Base-by-base conservation (phyloP, 495 filamentous ascomycete species). In the Amorphotheca resinae region DNA sequence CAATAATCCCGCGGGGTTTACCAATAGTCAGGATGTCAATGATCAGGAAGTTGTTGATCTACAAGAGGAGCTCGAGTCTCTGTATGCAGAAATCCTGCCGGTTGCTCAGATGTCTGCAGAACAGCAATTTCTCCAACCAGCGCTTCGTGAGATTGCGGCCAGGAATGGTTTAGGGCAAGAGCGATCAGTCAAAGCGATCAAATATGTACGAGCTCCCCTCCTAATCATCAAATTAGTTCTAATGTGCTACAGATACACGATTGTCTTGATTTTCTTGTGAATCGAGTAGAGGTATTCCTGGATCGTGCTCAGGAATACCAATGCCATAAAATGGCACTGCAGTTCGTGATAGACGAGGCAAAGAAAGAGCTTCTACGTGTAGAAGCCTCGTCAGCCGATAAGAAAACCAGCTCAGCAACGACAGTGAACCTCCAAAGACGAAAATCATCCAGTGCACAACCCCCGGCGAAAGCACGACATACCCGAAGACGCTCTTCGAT, bases 1-100 rank as follows among this genome's bases (percentile, higher is more conserved):
- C 9, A 28, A 30, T 4, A 33, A 38, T 17, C 43, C 59, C 33
- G 25, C 33, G 2, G 15, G 6, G 9, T 8, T n/a, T 33, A 4
- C 14, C 15, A 38, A 50, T 12, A 39, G 20, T 14, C 28, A 44
- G 16, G 40, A 50, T 17, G 22, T 12, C 16, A 45, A 51, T 14
- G 28, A 21, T 18, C 41, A 49, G 30, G 49, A 45, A 37, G 46
- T 26, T 46, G 49, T 31, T 42, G 58, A 44, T 45, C 43, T 79
- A 17, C 65, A 76, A 51, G 66, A 71, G 31, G 77, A 81, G 42
- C 53, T 80, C 3, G 75, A 77, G 26, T 74, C 76, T 11, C 55
- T 81, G 2, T 77, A 77, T 44, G 66, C 73, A 0, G 77, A 81
- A 45, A 74, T 81, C 46, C 65, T 74, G 9, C 67, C 75, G 2